phyloP scores from a whole-genome alignment of 2,329 filamentous ascomycete species.

The Talaromyces sp. region DNA sequence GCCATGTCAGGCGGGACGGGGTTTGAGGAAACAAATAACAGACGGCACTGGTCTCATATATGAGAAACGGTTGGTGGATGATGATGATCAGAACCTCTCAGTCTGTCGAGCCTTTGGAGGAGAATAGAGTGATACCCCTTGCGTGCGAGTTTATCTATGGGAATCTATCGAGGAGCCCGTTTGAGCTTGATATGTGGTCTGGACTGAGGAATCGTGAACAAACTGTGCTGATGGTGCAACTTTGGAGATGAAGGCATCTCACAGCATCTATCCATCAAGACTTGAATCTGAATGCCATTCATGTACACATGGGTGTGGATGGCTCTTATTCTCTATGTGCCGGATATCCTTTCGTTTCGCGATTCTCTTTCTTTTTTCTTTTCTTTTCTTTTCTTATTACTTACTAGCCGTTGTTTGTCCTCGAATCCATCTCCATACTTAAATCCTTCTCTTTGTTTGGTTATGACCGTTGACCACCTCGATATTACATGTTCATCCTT shows the following conservation, averaged over 20 bases:
- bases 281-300: not conserved
- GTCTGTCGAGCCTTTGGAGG: conserved; percentile 24
- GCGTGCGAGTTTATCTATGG: conserved; percentile 33
- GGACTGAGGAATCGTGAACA: conserved; percentile 18
- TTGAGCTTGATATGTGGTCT: conserved; percentile 31
- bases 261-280: not conserved
- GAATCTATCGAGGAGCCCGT: conserved; percentile 25
- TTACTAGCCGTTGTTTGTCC: conserved; percentile 9
- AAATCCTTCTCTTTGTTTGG: conserved; percentile 1
- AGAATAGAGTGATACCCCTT: conserved; percentile 38
- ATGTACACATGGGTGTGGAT: conserved; percentile 20
- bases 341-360: not conserved
- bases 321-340: conserved; percentile 10
- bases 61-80: conserved; percentile 8
- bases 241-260: not conserved
- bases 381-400: conserved; percentile 19
- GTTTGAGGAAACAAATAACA: conserved; percentile 12
- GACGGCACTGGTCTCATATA: conserved; percentile 18
- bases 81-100: not conserved
- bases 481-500: not conserved
- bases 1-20: conserved; percentile 10
- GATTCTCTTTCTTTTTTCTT: conserved; percentile 10
- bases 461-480: not conserved
- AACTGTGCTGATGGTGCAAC: conserved; percentile 1
- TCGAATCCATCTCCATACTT: conserved; percentile 15